Conservation (phyloP, 108 stramenopile species). For the Fistulifera solaris region DNA sequence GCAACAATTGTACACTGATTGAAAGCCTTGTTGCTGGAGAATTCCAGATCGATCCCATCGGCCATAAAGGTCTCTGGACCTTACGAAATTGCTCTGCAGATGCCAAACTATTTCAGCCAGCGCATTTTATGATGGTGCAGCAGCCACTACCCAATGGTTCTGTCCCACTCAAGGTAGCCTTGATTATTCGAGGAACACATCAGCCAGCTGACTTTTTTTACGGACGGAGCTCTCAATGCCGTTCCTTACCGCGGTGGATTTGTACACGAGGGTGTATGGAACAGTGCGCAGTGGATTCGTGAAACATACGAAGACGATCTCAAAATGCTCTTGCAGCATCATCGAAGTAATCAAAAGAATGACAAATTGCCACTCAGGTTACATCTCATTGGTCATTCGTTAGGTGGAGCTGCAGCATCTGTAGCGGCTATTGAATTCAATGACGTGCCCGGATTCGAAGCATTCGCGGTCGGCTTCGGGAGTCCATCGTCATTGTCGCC, state of each 20-base stretch:
- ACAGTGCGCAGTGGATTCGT: conserved; percentile 22
- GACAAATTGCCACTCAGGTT: conserved; percentile 7
- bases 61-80: conserved; percentile 7
- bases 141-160: background rate
- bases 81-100: conserved; percentile 15
- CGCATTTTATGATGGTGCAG: conserved; percentile 23
- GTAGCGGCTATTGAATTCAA: conserved; percentile 32
- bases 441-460: conserved; percentile 15
- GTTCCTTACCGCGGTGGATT: conserved; percentile 18
- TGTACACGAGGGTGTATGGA: conserved; percentile 22
- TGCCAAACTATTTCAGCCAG: conserved; percentile 14
- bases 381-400: conserved; percentile 24
- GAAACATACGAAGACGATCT: conserved; percentile 6
- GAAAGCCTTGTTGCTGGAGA: conserved; percentile 3
- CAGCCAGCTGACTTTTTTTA: conserved; percentile 22
- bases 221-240: conserved; percentile 23
- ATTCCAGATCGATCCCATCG: background rate
- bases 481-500: conserved; percentile 24
- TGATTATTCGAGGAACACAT: conserved; percentile 29
- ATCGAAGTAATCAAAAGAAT: conserved; percentile 4
- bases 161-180: conserved; percentile 14
- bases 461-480: conserved; percentile 30
- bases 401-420: conserved; percentile 33
- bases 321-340: background rate
- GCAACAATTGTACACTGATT: conserved; percentile 10